Evolutionary conservation across 768 basidiomycete genomes (phyloP).

Genomic region (Termitomyces sp.): DNA sequence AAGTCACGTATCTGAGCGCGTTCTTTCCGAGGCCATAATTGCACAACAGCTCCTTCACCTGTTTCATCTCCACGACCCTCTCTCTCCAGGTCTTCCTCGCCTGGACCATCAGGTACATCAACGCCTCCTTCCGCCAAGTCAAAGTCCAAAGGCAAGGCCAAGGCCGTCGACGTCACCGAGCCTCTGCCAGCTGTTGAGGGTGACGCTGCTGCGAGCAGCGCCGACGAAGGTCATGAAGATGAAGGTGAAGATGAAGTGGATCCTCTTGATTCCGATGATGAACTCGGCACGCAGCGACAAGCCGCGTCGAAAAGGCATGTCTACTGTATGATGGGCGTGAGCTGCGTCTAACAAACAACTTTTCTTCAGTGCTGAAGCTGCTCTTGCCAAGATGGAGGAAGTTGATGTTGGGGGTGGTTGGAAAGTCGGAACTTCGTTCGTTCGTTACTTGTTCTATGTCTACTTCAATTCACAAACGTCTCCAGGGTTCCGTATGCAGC

Average conservation of each 20-base stretch:
- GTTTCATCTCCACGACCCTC: slow-evolving; percentile 11
- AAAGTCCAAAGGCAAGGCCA: slow-evolving; percentile 21
- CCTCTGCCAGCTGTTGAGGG: slow-evolving; percentile 22
- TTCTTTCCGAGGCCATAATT: background rate
- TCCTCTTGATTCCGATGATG: slow-evolving; percentile 23
- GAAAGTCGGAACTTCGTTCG: slow-evolving; percentile 82
- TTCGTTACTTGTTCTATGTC: slow-evolving; percentile 10
- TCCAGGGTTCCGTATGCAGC: slow-evolving; percentile 90
- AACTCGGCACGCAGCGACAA: slow-evolving; percentile 26
- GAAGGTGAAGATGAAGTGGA: slow-evolving; percentile 32
- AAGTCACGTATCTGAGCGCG: slow-evolving; percentile 1
- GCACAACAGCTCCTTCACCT: background rate
- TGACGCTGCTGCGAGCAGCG: slow-evolving; percentile 14
- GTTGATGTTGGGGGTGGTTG: slow-evolving; percentile 81
- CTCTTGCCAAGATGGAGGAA: slow-evolving; percentile 51
- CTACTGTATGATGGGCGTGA: background rate
- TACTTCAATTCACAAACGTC: background rate
- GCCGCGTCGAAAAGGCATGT: slow-evolving; percentile 60
- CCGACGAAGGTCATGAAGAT: slow-evolving; percentile 25
- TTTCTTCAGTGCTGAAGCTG: slow-evolving; percentile 60
- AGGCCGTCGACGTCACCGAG: slow-evolving; percentile 20
- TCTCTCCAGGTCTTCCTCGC: slow-evolving; percentile 10
- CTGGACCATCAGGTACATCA: slow-evolving; percentile 5
- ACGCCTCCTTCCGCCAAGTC: slow-evolving; percentile 8
- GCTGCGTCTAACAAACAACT: background rate